Evolutionary conservation across 352 stramenopile species (phyloP).

Genomic region (Phytophthora aleatoria): DNA sequence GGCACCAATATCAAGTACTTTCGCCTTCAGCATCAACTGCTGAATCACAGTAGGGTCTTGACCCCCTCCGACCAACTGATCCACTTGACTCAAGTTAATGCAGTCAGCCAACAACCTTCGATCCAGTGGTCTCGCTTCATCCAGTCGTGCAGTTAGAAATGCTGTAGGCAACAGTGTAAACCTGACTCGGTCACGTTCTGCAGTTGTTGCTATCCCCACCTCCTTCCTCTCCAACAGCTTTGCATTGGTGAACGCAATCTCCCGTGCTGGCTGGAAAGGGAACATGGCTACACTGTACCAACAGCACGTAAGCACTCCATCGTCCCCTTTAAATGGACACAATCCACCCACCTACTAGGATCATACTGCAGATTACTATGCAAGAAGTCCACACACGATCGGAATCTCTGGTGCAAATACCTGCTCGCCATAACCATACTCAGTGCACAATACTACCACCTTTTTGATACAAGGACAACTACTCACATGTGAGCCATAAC

Average conservation of each 20-base stretch:
- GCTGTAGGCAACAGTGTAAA: slow-evolving; percentile 48
- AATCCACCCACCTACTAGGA: slow-evolving; percentile 23
- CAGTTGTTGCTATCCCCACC: slow-evolving; percentile 7
- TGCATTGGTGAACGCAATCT: slow-evolving; percentile 58
- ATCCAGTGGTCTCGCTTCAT: slow-evolving; percentile 31
- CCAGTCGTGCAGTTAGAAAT: slow-evolving; percentile 41
- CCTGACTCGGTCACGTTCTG: slow-evolving; percentile 5
- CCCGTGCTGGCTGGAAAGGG: slow-evolving; percentile 44
- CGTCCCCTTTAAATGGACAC: not conserved
- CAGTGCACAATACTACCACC: not conserved
- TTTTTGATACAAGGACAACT: not conserved
- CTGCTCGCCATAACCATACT: slow-evolving; percentile 21
- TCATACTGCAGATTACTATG: slow-evolving; percentile 28
- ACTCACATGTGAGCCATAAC: slow-evolving; percentile 38
- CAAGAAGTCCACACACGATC: slow-evolving; percentile 46
- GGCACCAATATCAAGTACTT: slow-evolving; percentile 70
- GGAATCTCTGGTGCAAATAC: slow-evolving; percentile 73
- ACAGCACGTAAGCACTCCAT: not conserved
- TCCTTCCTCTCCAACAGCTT: slow-evolving; percentile 64
- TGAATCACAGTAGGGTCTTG: slow-evolving; percentile 36
- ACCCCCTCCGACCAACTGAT: slow-evolving; percentile 27
- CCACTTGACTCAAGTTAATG: slow-evolving; percentile 30
- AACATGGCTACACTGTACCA: slow-evolving; percentile 32
- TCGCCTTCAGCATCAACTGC: slow-evolving; percentile 44
- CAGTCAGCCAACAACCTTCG: slow-evolving; percentile 29